A percentile compares a stretch with the other conserved stretches of the same genome.
phyloP scores from a whole-genome alignment of 495 filamentous ascomycete genomes.

The Tuber calosporum region DNA sequence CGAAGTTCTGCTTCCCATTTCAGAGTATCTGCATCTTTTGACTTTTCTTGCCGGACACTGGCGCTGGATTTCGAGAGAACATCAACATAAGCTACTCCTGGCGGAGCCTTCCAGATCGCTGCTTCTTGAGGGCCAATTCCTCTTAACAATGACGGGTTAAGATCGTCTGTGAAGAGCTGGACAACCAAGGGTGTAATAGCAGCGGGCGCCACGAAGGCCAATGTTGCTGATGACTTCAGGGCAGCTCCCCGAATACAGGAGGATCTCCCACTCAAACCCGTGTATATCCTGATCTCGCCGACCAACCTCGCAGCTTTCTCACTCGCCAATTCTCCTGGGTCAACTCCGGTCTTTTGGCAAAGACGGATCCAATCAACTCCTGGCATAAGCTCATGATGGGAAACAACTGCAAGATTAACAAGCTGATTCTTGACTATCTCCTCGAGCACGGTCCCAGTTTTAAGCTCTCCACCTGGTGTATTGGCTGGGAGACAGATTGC shows the following conservation, averaged over 20 bases:
- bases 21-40: slow-evolving; percentile 83
- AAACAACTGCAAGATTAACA: slow-evolving; percentile 67
- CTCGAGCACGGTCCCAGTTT: slow-evolving; percentile 42
- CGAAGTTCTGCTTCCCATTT: slow-evolving; percentile 97
- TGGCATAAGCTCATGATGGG: slow-evolving; percentile 68
- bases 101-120: slow-evolving; percentile 80
- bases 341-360: slow-evolving; percentile 67
- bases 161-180: slow-evolving; percentile 60
- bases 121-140: slow-evolving; percentile 76
- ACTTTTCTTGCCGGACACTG: slow-evolving; percentile 66
- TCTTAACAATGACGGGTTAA: slow-evolving; percentile 59
- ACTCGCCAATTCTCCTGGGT: slow-evolving; percentile 69
- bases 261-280: slow-evolving; percentile 36
- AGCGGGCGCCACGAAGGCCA: slow-evolving; percentile 89
- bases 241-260: slow-evolving; percentile 58
- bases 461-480: slow-evolving; percentile 39
- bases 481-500: slow-evolving; percentile 57
- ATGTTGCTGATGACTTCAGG: slow-evolving; percentile 71
- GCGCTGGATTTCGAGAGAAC: slow-evolving; percentile 62
- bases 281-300: slow-evolving; percentile 39
- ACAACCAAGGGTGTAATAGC: slow-evolving; percentile 68
- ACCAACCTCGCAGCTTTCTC: slow-evolving; percentile 44
- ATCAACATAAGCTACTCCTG: slow-evolving; percentile 81
- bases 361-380: slow-evolving; percentile 77
- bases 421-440: slow-evolving; percentile 56